These are phyloP conservation scores for Colletotrichum sp. DNA, from an alignment of 2,329 filamentous ascomycete species.

Conservation along the genomic window DNA sequence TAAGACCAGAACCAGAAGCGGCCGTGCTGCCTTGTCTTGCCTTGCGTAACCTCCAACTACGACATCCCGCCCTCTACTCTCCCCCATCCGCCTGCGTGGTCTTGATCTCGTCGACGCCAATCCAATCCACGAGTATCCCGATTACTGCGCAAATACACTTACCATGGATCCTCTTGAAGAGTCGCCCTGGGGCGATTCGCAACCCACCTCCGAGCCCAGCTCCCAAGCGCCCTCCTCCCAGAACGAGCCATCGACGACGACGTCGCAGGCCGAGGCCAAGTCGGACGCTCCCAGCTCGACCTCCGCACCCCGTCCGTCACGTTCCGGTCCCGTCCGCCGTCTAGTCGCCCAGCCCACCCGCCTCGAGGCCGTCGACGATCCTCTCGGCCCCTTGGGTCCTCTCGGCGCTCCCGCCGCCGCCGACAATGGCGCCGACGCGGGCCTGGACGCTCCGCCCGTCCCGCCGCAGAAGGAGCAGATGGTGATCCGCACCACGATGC, in stretches of 20 bases:
- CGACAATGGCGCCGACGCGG: conserved; percentile 50
- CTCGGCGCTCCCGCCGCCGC: conserved; percentile 52
- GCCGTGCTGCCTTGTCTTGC: conserved; percentile 5
- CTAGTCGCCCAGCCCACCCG: conserved; percentile 78
- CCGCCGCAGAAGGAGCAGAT: conserved; percentile 73
- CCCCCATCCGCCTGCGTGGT: neutral
- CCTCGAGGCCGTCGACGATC: conserved; percentile 79
- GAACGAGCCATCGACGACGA: conserved; percentile 28
- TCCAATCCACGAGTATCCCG: neutral
- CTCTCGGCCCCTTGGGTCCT: conserved; percentile 78
- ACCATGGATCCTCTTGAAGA: conserved; percentile 56
- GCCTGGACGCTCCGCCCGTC: conserved; percentile 64
- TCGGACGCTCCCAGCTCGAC: conserved; percentile 30
- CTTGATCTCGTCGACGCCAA: neutral
- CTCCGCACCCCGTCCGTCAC: conserved; percentile 43
- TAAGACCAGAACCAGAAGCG: conserved; percentile 12
- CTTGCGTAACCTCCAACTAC: conserved; percentile 9
- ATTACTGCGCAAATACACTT: neutral
- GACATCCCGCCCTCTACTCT: neutral
- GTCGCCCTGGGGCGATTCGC: conserved; percentile 59
- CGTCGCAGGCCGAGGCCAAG: conserved; percentile 32
- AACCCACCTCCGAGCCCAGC: conserved; percentile 35
- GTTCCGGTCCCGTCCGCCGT: conserved; percentile 57
- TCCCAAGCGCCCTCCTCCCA: conserved; percentile 36
- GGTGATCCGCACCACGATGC: conserved; percentile 64